Conservation (phyloP, 352 stramenopile genomes). For the Pythium coloratum region DNA sequence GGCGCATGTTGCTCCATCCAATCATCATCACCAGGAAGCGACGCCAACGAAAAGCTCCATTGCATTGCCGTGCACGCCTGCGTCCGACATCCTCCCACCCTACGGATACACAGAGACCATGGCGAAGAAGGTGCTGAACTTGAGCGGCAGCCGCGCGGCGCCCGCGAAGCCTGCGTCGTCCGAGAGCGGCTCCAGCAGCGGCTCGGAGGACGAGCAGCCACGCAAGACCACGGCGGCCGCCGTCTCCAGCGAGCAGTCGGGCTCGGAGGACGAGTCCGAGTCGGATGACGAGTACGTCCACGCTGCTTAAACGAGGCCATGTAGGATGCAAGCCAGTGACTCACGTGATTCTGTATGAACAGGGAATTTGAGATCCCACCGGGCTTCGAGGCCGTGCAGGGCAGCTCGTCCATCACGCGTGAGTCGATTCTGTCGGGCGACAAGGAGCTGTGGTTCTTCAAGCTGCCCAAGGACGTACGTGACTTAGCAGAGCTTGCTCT, state of each 20-base stretch:
- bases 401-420: slow-evolving; percentile 55
- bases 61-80: background rate
- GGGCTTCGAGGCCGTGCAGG: slow-evolving; percentile 65
- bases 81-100: background rate
- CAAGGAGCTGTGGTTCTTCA: slow-evolving; percentile 88
- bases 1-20: slow-evolving; percentile 29
- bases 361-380: slow-evolving; percentile 83
- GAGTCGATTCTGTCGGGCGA: slow-evolving; percentile 64
- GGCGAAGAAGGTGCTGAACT: slow-evolving; percentile 65
- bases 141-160: slow-evolving; percentile 44
- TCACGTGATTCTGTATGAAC: slow-evolving; percentile 2
- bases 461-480: slow-evolving; percentile 80
- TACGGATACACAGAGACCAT: slow-evolving; percentile 29
- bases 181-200: slow-evolving; percentile 17
- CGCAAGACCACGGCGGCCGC: background rate
- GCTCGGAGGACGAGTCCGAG: slow-evolving; percentile 22
- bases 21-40: slow-evolving; percentile 27
- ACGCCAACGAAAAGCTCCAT: slow-evolving; percentile 10
- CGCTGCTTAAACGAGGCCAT: background rate
- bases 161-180: slow-evolving; percentile 40
- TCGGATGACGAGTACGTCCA: slow-evolving; percentile 25
- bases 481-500: background rate
- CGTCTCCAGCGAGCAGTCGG: slow-evolving; percentile 14
- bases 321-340: background rate
- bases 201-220: slow-evolving; percentile 20